Evolutionary conservation across 352 stramenopile genomes (phyloP), one percentile per base, ranked within the genome.

Genomic region (Pythium pyrilobum): DNA sequence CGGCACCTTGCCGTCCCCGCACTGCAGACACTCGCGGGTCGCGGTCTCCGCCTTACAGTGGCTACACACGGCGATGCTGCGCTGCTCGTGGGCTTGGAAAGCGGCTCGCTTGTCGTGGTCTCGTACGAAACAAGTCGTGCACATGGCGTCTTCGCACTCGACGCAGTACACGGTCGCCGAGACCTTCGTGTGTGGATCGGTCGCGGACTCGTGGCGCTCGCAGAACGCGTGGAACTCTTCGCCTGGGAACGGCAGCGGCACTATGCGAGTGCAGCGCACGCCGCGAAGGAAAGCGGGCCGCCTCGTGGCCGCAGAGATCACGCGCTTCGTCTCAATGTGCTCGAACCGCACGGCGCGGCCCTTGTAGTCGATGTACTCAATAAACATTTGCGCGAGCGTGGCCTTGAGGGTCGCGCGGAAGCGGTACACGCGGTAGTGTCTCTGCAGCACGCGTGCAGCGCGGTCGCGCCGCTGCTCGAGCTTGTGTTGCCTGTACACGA

Each of bases 71-170:
- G 56, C 49, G 28, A 90, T 86, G 0, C 33, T 29, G 7, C 58
- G 58, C 23, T 48, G 47, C 21, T 67, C 56, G 27, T 90, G 80
- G 6, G 46, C 45, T 33, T 76, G 64, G 21, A 89, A 80, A 4
- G 74, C 64, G 16, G 62, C 49, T 33, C 77, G 71, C 27, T 68
- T 75, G 25, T 59, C 66, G 46, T 90, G 80, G 41, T 89, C 80
- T 21, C 80, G 71, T 5, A 62, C 55, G 54, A 89, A 90, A 46
- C 80, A 90, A 12, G 68, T 47, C 9, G 37, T 39, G 47, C 77
- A 90, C 80, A 86, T 85, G 1, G 64, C 62, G 53, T 87, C 75
- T 65, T 90, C 80, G 41, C 80, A 90, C 38, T 86, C 71, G 18
- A 82, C 47, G 41, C 80, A 90, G 52, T 90, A 90, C 3, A 86